Base-by-base conservation (phyloP, 371 early-diverging fungal species). In the Dichotomocladium elegans region DNA sequence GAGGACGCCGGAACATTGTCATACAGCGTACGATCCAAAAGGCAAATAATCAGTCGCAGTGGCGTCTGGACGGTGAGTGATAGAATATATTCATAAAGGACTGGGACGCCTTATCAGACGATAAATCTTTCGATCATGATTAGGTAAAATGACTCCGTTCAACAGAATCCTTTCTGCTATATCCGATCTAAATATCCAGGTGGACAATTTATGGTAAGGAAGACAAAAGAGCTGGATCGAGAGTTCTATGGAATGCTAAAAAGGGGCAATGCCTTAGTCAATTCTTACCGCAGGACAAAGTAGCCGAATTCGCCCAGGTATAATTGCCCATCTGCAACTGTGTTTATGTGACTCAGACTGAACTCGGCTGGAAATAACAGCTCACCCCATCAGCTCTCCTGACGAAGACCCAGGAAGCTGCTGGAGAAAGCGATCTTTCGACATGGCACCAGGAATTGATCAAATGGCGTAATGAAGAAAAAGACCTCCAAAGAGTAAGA, bases 281-380 rank as follows among this genome's bases (percentile, higher is more conserved):
- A 68, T 96, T 96, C 53, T 73, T 98, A 45, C 97, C 98, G 17
- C 98, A 98, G 68, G 98, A 98, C 69, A 80, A 86, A 53, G 97
- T 98, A 1, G 80, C 87, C 11, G 94, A 92, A 58, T 96, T 98
- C 60, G 93, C 97, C 3, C 86, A 90, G 72, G 81, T 85, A 71
- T 41, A 5, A 3, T 30, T 19, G 9, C 4, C 34, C 11, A 8
- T 42, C 15, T 8, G 2, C 25, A 35, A 19, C 12, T 9, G 25
- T 6, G 12, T 47, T 19, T 25, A 42, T 10, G 21, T 37, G 19
- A 9, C 33, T 26, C n/a, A 26, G 51, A n/a, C 41, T 43, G 17
- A n/a, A n/a, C n/a, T n/a, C n/a, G n/a, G n/a, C n/a, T n/a, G n/a
- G n/a, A n/a, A n/a, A n/a, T 14, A 21, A 1, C 63, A 91, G 81